These are phyloP conservation scores for Grosmannia penicillata DNA, from an alignment of 2,329 filamentous ascomycete species.

Conservation along the genomic window DNA sequence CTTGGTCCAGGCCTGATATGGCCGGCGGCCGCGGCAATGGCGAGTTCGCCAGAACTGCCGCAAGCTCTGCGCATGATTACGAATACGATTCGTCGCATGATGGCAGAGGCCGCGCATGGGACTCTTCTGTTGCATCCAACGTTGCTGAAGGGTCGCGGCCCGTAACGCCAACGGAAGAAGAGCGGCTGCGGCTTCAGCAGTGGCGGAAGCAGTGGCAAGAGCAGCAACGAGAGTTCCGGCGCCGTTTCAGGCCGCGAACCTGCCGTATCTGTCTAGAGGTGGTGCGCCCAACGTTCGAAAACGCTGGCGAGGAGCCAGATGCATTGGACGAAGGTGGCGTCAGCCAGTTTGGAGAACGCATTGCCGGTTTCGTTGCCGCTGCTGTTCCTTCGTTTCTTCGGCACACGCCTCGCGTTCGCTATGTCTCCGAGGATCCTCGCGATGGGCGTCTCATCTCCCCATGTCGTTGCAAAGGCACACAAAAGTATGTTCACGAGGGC, in stretches of 20 bases:
- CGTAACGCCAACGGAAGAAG: too few species aligned
- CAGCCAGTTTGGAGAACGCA: background rate
- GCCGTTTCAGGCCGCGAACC: conserved; percentile 53
- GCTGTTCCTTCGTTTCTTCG: conserved; percentile 18
- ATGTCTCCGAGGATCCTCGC: conserved; percentile 59
- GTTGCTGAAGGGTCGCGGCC: background rate
- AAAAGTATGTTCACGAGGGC: conserved; percentile 86
- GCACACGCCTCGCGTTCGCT: conserved; percentile 24
- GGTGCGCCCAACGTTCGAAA: conserved; percentile 33
- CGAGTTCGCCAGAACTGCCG: background rate
- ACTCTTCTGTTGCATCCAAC: background rate
- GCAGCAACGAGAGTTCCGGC: conserved; percentile 4
- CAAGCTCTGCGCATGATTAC: background rate
- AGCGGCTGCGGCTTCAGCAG: too few species aligned
- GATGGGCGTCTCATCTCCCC: conserved; percentile 72
- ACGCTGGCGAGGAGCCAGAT: conserved; percentile 8
- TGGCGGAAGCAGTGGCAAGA: too few species aligned
- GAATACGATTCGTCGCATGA: background rate
- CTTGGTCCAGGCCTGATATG: background rate
- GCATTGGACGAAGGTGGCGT: background rate
- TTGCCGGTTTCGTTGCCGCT: conserved; percentile 3
- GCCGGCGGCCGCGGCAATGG: background rate
- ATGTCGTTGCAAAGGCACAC: conserved; percentile 85
- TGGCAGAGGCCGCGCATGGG: background rate
- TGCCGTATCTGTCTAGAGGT: conserved; percentile 84